Conservation (phyloP, 176 grass and related monocot species). For the Paspalum vaginatum region DNA sequence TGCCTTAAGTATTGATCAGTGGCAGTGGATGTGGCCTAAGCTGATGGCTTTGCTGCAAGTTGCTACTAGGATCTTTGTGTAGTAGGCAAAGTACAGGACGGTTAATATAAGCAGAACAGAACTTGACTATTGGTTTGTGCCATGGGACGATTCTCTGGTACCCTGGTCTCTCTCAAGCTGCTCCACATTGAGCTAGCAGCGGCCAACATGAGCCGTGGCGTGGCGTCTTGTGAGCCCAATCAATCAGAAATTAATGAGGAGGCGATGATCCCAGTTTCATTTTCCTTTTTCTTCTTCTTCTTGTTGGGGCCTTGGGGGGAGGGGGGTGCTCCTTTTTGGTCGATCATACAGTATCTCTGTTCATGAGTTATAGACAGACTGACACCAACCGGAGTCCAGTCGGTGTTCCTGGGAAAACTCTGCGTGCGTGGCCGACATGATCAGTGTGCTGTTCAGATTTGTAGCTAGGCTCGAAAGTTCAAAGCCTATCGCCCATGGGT, state of each 20-base stretch:
- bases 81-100: conserved; percentile 19
- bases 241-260: conserved; percentile 13
- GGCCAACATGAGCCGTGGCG: conserved; percentile 3
- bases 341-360: neutral
- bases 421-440: conserved; percentile 31
- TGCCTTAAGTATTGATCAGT: conserved; percentile 34
- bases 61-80: neutral
- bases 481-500: neutral
- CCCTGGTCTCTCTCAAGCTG: conserved; percentile 32
- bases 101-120: conserved; percentile 21
- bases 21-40: conserved; percentile 44
- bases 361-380: neutral
- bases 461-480: conserved; percentile 2
- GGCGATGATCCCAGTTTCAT: neutral
- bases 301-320: too few relatives aligned
- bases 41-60: conserved; percentile 33
- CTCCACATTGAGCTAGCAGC: neutral
- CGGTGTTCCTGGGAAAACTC: neutral
- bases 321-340: conserved; percentile 11
- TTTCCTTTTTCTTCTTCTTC: neutral
- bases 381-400: neutral
- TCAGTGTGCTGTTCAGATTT: conserved; percentile 9
- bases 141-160: conserved; percentile 45
- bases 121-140: conserved; percentile 33
- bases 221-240: conserved; percentile 26